Conservation (phyloP, 2,329 filamentous ascomycete species). For the Pseudogymnoascus sp. region DNA sequence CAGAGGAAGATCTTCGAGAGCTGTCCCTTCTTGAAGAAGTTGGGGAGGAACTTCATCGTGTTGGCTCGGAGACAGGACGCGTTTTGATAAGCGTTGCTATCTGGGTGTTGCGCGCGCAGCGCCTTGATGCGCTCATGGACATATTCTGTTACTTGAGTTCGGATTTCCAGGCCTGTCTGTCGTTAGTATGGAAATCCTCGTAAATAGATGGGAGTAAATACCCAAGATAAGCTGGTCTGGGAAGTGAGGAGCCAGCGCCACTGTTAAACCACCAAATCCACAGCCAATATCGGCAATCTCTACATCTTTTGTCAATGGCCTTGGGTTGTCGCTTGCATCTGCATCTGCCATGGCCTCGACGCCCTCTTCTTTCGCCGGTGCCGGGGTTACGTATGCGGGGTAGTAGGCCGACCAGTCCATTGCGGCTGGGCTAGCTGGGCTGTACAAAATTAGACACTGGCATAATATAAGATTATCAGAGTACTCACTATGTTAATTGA, state of each 20-base stretch:
- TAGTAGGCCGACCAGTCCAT: constrained; percentile 93
- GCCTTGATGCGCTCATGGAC: constrained; percentile 82
- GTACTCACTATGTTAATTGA: constrained; percentile 70
- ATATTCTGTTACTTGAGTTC: constrained; percentile 81
- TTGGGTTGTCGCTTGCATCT: constrained; percentile 18
- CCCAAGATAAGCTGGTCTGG: constrained; percentile 79
- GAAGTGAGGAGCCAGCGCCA: constrained; percentile 74
- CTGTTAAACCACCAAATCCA: constrained; percentile 84
- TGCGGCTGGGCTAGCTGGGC: constrained; percentile 66
- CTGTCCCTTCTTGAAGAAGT: constrained; percentile 80
- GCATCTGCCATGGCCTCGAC: constrained; percentile 19
- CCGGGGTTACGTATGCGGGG: constrained; percentile 57
- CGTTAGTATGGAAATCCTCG: constrained; percentile 13
- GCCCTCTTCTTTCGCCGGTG: constrained; percentile 30
- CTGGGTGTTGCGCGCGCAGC: constrained; percentile 58
- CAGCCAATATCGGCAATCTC: constrained; percentile 96
- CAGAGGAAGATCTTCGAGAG: constrained; percentile 92
- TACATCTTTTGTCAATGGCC: constrained; percentile 57
- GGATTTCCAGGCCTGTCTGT: constrained; percentile 75
- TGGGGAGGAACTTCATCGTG: constrained; percentile 99
- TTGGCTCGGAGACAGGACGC: constrained; percentile 84
- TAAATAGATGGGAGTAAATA: constrained; percentile 34
- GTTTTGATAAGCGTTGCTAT: constrained; percentile 64
- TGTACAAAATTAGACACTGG: constrained; percentile 32
- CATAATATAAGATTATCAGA: not conserved